Percentiles rank a stretch among this genome's conserved stretches.
Evolutionary conservation across 23 red algal species (phyloP).

Genomic region (Agarophyton chilense): DNA sequence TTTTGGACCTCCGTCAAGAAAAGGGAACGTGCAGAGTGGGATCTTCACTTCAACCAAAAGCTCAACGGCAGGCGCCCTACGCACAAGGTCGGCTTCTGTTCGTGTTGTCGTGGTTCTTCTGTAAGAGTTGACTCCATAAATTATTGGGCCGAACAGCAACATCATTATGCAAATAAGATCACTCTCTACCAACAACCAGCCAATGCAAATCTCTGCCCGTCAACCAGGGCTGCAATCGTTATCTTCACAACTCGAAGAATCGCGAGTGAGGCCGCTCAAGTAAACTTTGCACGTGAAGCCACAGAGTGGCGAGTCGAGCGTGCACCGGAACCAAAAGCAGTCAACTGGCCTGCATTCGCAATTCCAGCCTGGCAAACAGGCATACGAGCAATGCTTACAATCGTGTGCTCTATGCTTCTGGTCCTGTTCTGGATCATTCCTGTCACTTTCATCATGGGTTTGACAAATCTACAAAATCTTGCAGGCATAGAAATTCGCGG

Average conservation of each 20-base stretch:
- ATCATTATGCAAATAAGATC: constrained; percentile 53
- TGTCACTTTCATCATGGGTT: constrained; percentile 56
- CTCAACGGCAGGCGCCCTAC: constrained; percentile 45
- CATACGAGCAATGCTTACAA: constrained; percentile 26
- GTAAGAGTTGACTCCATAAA: constrained; percentile 56
- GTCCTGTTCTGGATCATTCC: constrained; percentile 75
- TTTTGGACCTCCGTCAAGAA: constrained; percentile 66
- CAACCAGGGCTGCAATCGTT: constrained; percentile 47
- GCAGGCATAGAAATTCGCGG: constrained; percentile 50
- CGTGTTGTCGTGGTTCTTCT: constrained; percentile 31
- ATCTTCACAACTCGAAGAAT: constrained; percentile 58
- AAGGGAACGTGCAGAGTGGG: constrained; percentile 69
- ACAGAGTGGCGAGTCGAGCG: constrained; percentile 56
- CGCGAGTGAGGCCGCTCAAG: constrained; percentile 60
- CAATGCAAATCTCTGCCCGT: constrained; percentile 1
- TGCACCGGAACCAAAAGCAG: constrained; percentile 67
- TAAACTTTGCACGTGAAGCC: constrained; percentile 39
- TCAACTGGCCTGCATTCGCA: constrained; percentile 59
- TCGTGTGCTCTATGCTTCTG: constrained; percentile 40
- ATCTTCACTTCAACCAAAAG: constrained; percentile 41
- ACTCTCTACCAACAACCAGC: constrained; percentile 27
- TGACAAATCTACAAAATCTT: constrained; percentile 45
- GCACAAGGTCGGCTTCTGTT: constrained; percentile 67
- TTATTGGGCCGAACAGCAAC: constrained; percentile 64
- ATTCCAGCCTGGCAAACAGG: constrained; percentile 31